A percentile compares a stretch with the other conserved stretches of the same genome.
phyloP scores from a whole-genome alignment of 2,329 filamentous ascomycete species.

The Verticillium nonalfalfae region DNA sequence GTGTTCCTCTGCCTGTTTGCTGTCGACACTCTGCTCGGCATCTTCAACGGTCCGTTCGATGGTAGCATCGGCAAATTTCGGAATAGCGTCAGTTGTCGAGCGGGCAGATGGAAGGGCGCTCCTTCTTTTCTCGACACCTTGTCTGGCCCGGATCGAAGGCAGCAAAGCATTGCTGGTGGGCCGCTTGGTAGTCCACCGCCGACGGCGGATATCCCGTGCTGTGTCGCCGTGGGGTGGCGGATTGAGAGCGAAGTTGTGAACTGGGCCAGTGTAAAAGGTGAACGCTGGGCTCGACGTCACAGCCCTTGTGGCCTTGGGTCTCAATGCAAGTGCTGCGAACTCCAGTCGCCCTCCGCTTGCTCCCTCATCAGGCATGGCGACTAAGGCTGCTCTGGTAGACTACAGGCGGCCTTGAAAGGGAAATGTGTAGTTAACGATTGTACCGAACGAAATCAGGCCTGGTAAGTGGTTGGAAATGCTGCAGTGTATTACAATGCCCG shows the following conservation, averaged over 20 bases:
- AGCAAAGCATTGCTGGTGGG: background rate
- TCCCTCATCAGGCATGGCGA: background rate
- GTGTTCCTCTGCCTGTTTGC: too few relatives aligned
- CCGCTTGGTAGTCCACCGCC: background rate
- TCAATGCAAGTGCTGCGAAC: background rate
- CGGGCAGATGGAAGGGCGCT: background rate
- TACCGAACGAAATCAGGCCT: too few relatives aligned
- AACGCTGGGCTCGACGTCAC: background rate
- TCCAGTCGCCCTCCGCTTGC: background rate
- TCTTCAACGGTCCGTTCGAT: too few relatives aligned
- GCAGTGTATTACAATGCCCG: background rate
- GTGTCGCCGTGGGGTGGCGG: background rate
- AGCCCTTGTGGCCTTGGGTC: background rate
- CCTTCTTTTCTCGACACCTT: background rate
- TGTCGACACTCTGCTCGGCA: too few relatives aligned
- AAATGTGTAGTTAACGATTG: too few relatives aligned
- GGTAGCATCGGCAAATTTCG: too few relatives aligned
- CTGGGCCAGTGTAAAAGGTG: background rate
- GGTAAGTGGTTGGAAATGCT: background rate
- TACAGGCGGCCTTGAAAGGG: too few relatives aligned
- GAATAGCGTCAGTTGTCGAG: too few relatives aligned
- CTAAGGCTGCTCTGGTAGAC: background rate
- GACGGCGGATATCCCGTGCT: background rate
- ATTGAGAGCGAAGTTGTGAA: background rate
- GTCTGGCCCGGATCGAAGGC: background rate